Evolutionary conservation across 2,329 filamentous ascomycete species (phyloP).

Genomic region (Penicillium sp.): DNA sequence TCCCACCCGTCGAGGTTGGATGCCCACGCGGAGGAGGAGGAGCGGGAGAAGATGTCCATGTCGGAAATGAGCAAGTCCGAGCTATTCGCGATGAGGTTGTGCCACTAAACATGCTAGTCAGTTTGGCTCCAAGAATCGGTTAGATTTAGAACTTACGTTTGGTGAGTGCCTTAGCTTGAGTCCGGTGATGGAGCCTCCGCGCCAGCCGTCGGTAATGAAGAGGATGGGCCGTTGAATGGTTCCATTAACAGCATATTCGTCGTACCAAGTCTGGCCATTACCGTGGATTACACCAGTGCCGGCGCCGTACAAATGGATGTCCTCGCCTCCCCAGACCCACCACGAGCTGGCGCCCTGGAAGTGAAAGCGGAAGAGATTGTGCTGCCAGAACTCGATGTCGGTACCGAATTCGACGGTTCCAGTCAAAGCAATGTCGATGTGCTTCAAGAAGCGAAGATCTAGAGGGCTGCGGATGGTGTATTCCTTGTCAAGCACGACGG

Average conservation of each 20-base stretch:
- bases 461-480: slow-evolving; percentile 69
- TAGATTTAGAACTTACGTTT: slow-evolving; percentile 33
- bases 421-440: slow-evolving; percentile 63
- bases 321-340: slow-evolving; percentile 69
- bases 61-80: slow-evolving; percentile 67
- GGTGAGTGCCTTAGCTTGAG: slow-evolving; percentile 65
- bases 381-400: slow-evolving; percentile 71
- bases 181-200: slow-evolving; percentile 63
- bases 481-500: slow-evolving; percentile 61
- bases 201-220: slow-evolving; percentile 61
- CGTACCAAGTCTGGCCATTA: slow-evolving; percentile 69
- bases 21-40: slow-evolving; percentile 11
- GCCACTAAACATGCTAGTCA: slow-evolving; percentile 48
- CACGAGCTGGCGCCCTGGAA: slow-evolving; percentile 72
- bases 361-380: slow-evolving; percentile 64
- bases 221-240: slow-evolving; percentile 64
- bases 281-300: slow-evolving; percentile 62
- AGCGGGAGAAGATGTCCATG: slow-evolving; percentile 57
- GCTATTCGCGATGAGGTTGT: slow-evolving; percentile 69
- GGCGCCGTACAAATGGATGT: slow-evolving; percentile 70
- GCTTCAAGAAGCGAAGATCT: slow-evolving; percentile 67
- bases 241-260: slow-evolving; percentile 61
- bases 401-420: slow-evolving; percentile 67
- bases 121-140: background rate
- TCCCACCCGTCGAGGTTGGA: slow-evolving; percentile 28